These are phyloP conservation scores for Hibiscus mutabilis DNA, from an alignment of 345 rosid species.

Conservation along the genomic window DNA sequence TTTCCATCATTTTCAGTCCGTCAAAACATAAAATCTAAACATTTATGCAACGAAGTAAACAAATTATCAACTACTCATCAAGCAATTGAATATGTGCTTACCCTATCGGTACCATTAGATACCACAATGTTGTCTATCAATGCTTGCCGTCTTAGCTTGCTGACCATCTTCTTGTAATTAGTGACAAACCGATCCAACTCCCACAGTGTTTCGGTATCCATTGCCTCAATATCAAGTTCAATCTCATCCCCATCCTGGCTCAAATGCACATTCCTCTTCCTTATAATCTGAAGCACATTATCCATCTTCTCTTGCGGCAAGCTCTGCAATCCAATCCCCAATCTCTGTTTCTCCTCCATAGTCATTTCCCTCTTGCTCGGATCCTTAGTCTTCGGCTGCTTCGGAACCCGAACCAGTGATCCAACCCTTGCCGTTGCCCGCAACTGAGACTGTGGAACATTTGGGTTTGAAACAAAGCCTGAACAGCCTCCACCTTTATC, in stretches of 20 bases:
- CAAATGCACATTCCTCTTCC: constrained; percentile 55
- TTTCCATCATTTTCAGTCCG: background rate
- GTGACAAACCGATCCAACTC: constrained; percentile 82
- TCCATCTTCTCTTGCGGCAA: constrained; percentile 82
- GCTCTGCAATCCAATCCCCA: constrained; percentile 64
- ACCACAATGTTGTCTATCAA: constrained; percentile 29
- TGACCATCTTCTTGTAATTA: constrained; percentile 67
- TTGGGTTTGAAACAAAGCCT: constrained; percentile 17
- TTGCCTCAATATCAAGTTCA: constrained; percentile 68
- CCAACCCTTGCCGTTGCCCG: constrained; percentile 24
- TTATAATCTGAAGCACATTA: constrained; percentile 62
- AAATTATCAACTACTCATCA: background rate
- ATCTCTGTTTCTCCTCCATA: constrained; percentile 60
- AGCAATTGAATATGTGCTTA: constrained; percentile 11
- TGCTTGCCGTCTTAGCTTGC: constrained; percentile 71
- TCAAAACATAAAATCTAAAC: background rate
- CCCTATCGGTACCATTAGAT: constrained; percentile 28
- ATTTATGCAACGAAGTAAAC: background rate
- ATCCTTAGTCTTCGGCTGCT: constrained; percentile 72
- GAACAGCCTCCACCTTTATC: constrained; percentile 14
- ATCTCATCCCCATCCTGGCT: constrained; percentile 81
- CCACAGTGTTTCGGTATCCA: constrained; percentile 73
- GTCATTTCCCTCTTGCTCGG: constrained; percentile 71
- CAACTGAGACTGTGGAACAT: background rate
- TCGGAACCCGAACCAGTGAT: constrained; percentile 33